phyloP scores from a whole-genome alignment of 495 filamentous ascomycete species.

The Daldinia loculata region DNA sequence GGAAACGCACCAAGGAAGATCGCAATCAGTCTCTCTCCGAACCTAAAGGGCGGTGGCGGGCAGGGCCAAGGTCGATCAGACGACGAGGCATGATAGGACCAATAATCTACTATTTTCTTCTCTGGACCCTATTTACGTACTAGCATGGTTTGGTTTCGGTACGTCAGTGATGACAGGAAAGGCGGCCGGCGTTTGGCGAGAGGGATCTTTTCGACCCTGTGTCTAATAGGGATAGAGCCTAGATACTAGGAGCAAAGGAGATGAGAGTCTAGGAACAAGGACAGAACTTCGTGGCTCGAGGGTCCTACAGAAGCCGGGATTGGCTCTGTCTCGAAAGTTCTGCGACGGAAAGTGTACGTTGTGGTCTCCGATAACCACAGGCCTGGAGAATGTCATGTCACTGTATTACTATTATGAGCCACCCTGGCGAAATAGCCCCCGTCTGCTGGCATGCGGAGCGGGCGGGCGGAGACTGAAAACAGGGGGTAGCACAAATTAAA shows the following conservation, averaged over 20 bases:
- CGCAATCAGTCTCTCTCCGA: slow-evolving; percentile 55
- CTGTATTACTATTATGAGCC: slow-evolving; percentile 33
- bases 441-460: slow-evolving; percentile 14
- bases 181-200: slow-evolving; percentile 44
- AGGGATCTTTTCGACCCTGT: slow-evolving; percentile 31
- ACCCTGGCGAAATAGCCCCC: slow-evolving; percentile 5
- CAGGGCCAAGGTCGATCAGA: slow-evolving; percentile 35
- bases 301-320: slow-evolving; percentile 2
- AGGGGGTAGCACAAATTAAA: slow-evolving; percentile 18
- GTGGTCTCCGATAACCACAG: background rate
- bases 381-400: slow-evolving; percentile 23
- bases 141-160: slow-evolving; percentile 38
- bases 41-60: slow-evolving; percentile 43
- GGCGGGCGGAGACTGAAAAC: slow-evolving; percentile 24
- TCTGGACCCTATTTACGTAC: slow-evolving; percentile 27
- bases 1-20: slow-evolving; percentile 53
- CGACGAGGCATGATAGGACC: slow-evolving; percentile 30
- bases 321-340: slow-evolving; percentile 7
- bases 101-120: slow-evolving; percentile 21
- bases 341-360: background rate
- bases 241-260: slow-evolving; percentile 26
- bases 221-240: slow-evolving; percentile 26
- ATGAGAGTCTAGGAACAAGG: slow-evolving; percentile 11
- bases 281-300: background rate
- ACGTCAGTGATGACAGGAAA: slow-evolving; percentile 43